These are phyloP conservation scores for Wallacemonas sp. DNA, from an alignment of 208 protist species.

Conservation along the genomic window DNA sequence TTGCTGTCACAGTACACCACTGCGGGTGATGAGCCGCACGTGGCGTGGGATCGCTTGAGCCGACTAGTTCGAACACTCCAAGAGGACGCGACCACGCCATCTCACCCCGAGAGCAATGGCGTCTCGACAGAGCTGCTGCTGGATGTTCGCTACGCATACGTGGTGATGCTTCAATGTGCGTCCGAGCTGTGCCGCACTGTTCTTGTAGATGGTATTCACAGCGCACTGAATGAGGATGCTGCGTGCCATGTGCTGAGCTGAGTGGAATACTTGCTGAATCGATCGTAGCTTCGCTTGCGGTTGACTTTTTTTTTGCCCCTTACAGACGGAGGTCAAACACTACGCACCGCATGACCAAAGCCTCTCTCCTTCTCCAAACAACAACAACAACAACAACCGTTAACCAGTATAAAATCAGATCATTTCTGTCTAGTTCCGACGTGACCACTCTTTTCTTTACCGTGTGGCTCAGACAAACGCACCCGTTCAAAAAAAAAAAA, in stretches of 20 bases:
- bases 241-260: constrained; percentile 6
- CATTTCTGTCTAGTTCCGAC: no score
- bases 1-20: not conserved
- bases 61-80: not conserved
- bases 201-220: constrained; percentile 16
- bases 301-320: no score
- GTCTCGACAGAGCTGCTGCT: constrained; percentile 33
- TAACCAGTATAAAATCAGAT: no score
- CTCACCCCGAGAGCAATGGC: no score
- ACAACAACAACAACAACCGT: no score
- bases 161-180: constrained; percentile 27
- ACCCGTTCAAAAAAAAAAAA: not conserved
- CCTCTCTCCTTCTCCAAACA: no score
- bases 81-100: no score
- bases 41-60: not conserved
- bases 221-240: not conserved
- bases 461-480: not conserved
- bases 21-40: not conserved
- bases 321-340: no score
- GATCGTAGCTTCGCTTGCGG: no score
- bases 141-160: constrained; percentile 29
- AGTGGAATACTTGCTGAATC: no score
- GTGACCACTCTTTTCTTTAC: no score
- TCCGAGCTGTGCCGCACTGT: constrained; percentile 42
- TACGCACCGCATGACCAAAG: no score